Evolutionary conservation across 352 stramenopile genomes (phyloP).

Genomic region (Pythium folliculosum): DNA sequence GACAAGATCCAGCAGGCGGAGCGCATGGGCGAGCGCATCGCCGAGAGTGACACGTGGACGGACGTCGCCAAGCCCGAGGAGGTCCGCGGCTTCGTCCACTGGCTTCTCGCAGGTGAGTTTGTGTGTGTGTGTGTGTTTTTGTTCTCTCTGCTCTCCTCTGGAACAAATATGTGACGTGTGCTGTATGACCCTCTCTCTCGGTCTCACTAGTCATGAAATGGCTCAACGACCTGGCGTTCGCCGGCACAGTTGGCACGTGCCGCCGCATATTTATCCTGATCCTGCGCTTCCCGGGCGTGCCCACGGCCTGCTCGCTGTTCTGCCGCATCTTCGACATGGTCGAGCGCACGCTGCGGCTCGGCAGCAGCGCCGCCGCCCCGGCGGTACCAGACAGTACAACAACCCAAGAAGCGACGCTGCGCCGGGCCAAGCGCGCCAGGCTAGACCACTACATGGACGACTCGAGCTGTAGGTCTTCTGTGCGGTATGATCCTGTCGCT

Average conservation of each 20-base stretch:
- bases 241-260: constrained; percentile 54
- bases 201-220: constrained; percentile 42
- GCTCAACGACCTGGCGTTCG: constrained; percentile 56
- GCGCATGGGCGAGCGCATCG: constrained; percentile 48
- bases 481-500: neutral
- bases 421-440: constrained; percentile 20
- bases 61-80: constrained; percentile 55
- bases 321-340: constrained; percentile 70
- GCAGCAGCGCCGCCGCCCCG: constrained; percentile 5
- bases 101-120: constrained; percentile 47
- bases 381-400: neutral
- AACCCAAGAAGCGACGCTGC: constrained; percentile 30
- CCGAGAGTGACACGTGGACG: constrained; percentile 57
- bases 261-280: constrained; percentile 75
- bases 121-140: neutral
- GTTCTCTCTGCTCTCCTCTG: neutral
- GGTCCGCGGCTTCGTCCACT: constrained; percentile 69
- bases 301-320: constrained; percentile 66
- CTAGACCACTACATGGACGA: constrained; percentile 63
- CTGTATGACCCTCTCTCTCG: too few relatives aligned
- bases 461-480: constrained; percentile 51
- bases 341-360: constrained; percentile 60
- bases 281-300: constrained; percentile 74
- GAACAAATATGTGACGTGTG: neutral
- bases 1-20: constrained; percentile 29